Base-by-base conservation (phyloP, 345 rosid species). In the Hirschfeldia incana region DNA sequence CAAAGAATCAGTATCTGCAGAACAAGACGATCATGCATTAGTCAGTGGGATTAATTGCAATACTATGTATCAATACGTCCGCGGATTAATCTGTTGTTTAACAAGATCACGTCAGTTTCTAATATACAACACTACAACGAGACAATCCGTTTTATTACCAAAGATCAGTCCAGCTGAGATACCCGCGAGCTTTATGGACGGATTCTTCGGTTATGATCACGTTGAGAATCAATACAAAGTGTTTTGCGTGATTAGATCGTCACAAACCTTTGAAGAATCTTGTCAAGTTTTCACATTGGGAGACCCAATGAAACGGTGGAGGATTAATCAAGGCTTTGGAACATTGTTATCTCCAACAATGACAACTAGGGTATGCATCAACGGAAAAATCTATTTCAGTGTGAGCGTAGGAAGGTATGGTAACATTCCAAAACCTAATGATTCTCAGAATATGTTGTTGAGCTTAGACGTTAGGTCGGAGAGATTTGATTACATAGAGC, bases 231-330 rank as follows among this genome's bases (percentile, higher is more conserved):
- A 49, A n/a, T 49, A 49, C 57, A 49, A 49, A 5, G 57, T 49
- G 57, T n/a, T 49, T 49, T 49, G 57, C 57, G 1, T 49, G 57
- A n/a, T n/a, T 13, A 49, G 8, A n/a, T 7, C 17, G 16, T n/a
- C 57, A 2, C 17, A 51, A n/a, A 51, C 57, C 57, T n/a, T 4
- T 51, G 21, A 51, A 51, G 57, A n/a, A 3, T 51, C 57, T 51
- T 51, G n/a, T 51, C 57, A 51, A 51, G 57, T 5, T 51, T 51
- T 51, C 21, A 51, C 57, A n/a, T n/a, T 51, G 8, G 57, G 57
- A 51, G 57, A 51, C n/a, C 57, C 57, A 51, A 51, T n/a, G 57
- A 51, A 51, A 51, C 57, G n/a, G 57, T 51, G 57, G 57, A 51
- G 57, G 57, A n/a, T 4, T 3, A 51, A n/a, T 6, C 57, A 6